These are phyloP conservation scores for Piedraia hortae DNA, from an alignment of 2,329 filamentous ascomycete species.

Conservation along the genomic window DNA sequence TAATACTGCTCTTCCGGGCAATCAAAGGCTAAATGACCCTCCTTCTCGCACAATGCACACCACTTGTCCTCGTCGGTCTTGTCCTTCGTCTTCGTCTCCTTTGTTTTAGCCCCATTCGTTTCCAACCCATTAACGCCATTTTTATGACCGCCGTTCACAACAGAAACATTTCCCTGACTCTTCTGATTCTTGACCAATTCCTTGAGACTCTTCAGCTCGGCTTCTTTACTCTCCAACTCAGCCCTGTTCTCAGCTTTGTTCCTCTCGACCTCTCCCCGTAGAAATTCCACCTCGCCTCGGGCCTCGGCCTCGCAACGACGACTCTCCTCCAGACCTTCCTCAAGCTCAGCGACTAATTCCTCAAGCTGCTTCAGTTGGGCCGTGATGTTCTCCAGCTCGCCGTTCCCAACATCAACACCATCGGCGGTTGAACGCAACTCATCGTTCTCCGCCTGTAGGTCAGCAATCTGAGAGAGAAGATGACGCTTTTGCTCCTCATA, in stretches of 20 bases:
- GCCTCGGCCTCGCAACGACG: conserved; percentile 84
- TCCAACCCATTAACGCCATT: too few species aligned
- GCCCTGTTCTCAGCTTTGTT: conserved; percentile 69
- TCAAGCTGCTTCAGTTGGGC: conserved; percentile 82
- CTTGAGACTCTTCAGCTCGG: conserved; percentile 89
- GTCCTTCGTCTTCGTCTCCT: conserved; percentile 4
- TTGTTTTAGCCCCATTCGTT: too few species aligned
- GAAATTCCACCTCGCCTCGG: conserved; percentile 79
- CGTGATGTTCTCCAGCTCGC: conserved; percentile 71
- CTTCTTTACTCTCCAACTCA: conserved; percentile 83
- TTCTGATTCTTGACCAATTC: too few species aligned
- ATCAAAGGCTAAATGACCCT: conserved; percentile 59
- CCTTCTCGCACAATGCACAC: conserved; percentile 88
- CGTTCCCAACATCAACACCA: conserved; percentile 24
- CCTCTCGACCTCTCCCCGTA: conserved; percentile 80
- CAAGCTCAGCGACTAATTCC: conserved; percentile 83
- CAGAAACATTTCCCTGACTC: too few species aligned
- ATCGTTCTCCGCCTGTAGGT: conserved; percentile 50
- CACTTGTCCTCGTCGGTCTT: conserved; percentile 50
- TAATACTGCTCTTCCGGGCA: conserved; percentile 16
- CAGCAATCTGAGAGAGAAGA: conserved; percentile 49
- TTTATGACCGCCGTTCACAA: too few species aligned
- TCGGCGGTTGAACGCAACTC: conserved; percentile 28
- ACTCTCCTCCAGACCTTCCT: conserved; percentile 88
- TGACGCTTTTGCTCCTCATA: conserved; percentile 85